These are phyloP conservation scores for Nicotiana tabacum DNA, from an alignment of 257 asterid species.

Conservation along the genomic window DNA sequence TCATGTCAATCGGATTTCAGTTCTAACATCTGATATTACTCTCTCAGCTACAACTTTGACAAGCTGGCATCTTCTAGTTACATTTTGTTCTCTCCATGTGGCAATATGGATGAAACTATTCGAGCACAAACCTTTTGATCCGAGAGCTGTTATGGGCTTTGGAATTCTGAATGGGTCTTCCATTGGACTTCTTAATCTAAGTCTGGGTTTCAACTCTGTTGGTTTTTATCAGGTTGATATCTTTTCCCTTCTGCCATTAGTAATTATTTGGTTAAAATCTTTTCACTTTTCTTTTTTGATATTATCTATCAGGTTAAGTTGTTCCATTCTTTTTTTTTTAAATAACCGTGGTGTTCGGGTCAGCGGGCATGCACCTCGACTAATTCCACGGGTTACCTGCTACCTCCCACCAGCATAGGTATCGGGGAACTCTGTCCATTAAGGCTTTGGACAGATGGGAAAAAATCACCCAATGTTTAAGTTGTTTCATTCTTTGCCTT, in stretches of 20 bases:
- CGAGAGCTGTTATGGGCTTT: constrained; percentile 80
- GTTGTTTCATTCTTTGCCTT: too few relatives aligned
- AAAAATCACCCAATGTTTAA: too few relatives aligned
- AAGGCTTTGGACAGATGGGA: too few relatives aligned
- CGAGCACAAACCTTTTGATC: constrained; percentile 89
- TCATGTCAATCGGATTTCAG: neutral
- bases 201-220: constrained; percentile 88
- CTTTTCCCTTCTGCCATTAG: neutral
- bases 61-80: constrained; percentile 92
- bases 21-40: constrained; percentile 23
- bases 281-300: too few relatives aligned
- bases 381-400: too few relatives aligned
- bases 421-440: too few relatives aligned
- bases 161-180: constrained; percentile 83
- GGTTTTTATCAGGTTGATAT: constrained; percentile 79
- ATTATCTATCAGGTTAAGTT: too few relatives aligned
- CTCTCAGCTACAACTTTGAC: constrained; percentile 78
- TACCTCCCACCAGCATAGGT: too few relatives aligned
- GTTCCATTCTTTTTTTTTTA: too few relatives aligned
- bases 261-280: too few relatives aligned
- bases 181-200: constrained; percentile 75
- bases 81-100: constrained; percentile 82
- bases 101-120: constrained; percentile 75
- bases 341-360: too few relatives aligned
- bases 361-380: too few relatives aligned